These are phyloP conservation scores for Thuja plicata DNA, from an alignment of 83 land plant genomes.

Conservation along the genomic window DNA sequence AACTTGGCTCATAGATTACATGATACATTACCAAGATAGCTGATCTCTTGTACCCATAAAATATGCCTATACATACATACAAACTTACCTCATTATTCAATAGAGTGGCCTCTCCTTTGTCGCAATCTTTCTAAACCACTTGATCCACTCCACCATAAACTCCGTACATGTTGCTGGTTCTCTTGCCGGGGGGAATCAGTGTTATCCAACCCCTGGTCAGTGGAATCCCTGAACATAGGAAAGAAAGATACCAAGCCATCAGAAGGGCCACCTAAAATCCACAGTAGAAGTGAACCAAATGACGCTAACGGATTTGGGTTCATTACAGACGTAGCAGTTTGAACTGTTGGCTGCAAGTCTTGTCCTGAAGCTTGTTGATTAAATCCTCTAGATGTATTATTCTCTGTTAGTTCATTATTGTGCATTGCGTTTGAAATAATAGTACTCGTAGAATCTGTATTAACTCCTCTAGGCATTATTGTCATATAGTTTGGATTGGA, in stretches of 20 bases:
- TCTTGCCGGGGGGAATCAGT: slow-evolving; percentile 1
- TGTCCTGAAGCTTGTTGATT: slow-evolving; percentile 17
- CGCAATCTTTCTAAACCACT: background rate
- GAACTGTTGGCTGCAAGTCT: slow-evolving; percentile 24
- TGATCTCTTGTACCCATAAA: slow-evolving; percentile 7
- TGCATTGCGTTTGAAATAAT: slow-evolving; percentile 5
- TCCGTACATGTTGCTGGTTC: slow-evolving; percentile 9
- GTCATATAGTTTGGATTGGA: slow-evolving; percentile 2
- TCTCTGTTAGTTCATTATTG: slow-evolving; percentile 10
- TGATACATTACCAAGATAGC: background rate
- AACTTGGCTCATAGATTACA: background rate
- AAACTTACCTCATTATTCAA: slow-evolving; percentile 3
- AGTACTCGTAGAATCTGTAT: slow-evolving; percentile 7
- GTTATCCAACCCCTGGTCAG: slow-evolving; percentile 5
- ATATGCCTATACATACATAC: background rate
- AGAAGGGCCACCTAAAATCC: slow-evolving; percentile 70
- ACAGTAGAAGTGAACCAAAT: slow-evolving; percentile 56
- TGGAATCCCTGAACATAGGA: slow-evolving; percentile 57
- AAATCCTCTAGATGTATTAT: slow-evolving; percentile 9
- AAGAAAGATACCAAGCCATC: slow-evolving; percentile 52
- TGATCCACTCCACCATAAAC: slow-evolving; percentile 8
- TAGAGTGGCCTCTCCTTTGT: slow-evolving; percentile 4
- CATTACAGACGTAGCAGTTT: slow-evolving; percentile 14
- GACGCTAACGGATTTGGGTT: slow-evolving; percentile 34
- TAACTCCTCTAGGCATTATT: slow-evolving; percentile 5